Evolutionary conservation across 306 rosid genomes (phyloP).

Genomic region (Citrullus mucosospermus): DNA sequence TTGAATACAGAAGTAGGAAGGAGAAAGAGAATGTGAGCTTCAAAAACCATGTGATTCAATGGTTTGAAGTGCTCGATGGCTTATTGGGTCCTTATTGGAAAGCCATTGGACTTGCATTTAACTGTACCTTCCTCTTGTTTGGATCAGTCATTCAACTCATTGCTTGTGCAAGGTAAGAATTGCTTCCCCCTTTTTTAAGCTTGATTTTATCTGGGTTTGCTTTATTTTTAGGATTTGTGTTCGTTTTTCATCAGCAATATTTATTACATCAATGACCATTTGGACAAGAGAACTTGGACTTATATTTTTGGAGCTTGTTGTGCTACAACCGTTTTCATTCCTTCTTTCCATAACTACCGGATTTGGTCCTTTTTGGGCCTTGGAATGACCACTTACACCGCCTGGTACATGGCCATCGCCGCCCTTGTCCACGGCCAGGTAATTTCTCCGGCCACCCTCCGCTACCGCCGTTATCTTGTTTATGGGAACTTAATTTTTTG

Average conservation of each 20-base stretch:
- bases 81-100: conserved; percentile 85
- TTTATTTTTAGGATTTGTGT: neutral
- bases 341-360: conserved; percentile 91
- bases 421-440: conserved; percentile 81
- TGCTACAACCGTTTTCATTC: conserved; percentile 94
- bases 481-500: neutral
- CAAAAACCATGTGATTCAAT: conserved; percentile 97
- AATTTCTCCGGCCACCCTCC: neutral
- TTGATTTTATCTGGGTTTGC: neutral
- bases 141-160: conserved; percentile 98
- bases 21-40: conserved; percentile 78
- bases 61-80: conserved; percentile 99
- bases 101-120: conserved; percentile 80
- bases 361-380: conserved; percentile 98
- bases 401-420: conserved; percentile 81
- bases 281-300: conserved; percentile 98
- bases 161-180: conserved; percentile 77
- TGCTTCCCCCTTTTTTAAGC: neutral
- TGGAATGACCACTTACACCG: conserved; percentile 97
- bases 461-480: neutral
- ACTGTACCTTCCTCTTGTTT: conserved; percentile 90
- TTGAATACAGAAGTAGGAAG: conserved; percentile 79
- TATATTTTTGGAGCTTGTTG: conserved; percentile 98
- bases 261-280: conserved; percentile 78
- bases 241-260: conserved; percentile 47